A percentile compares a stretch with the other conserved stretches of the same genome.
Evolutionary conservation across 2,329 filamentous ascomycete genomes (phyloP).

Genomic region (Penicillium sp.): DNA sequence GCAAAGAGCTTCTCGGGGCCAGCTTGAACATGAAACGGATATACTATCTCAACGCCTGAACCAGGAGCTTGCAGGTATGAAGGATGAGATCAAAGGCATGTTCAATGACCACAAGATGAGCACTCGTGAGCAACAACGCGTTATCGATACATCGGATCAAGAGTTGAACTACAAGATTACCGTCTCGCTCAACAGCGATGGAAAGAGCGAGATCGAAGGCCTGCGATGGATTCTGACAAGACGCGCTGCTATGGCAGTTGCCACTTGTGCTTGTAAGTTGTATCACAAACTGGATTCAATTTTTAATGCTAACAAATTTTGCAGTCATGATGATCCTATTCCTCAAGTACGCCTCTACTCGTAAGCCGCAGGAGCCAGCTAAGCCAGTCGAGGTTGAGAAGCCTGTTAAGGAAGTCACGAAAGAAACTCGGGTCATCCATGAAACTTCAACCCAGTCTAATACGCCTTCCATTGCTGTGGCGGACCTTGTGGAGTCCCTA

Average conservation of each 20-base stretch:
- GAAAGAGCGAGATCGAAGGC: constrained; percentile 87
- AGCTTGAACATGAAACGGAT: constrained; percentile 93
- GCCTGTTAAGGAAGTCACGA: constrained; percentile 30
- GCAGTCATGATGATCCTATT: constrained; percentile 50
- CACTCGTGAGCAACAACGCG: constrained; percentile 82
- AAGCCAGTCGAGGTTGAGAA: constrained; percentile 33
- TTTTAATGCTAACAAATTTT: constrained; percentile 10
- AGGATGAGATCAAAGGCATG: constrained; percentile 90
- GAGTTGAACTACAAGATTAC: constrained; percentile 97
- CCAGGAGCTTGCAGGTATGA: constrained; percentile 77
- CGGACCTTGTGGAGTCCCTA: constrained; percentile 31
- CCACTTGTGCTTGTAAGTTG: constrained; percentile 48
- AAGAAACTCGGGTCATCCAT: constrained; percentile 23
- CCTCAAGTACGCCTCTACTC: constrained; percentile 46
- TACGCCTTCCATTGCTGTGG: constrained; percentile 14
- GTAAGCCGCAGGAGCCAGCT: constrained; percentile 33
- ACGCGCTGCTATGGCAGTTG: constrained; percentile 62
- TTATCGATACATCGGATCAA: constrained; percentile 83
- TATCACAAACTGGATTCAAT: neutral
- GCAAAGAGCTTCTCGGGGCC: constrained; percentile 77
- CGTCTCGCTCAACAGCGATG: constrained; percentile 82
- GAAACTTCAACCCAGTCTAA: constrained; percentile 16
- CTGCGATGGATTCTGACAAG: constrained; percentile 79
- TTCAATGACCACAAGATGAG: constrained; percentile 96
- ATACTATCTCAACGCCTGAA: constrained; percentile 80